Conservation (phyloP, 2,329 filamentous ascomycete species). For the Neocatenulostroma microsporum region DNA sequence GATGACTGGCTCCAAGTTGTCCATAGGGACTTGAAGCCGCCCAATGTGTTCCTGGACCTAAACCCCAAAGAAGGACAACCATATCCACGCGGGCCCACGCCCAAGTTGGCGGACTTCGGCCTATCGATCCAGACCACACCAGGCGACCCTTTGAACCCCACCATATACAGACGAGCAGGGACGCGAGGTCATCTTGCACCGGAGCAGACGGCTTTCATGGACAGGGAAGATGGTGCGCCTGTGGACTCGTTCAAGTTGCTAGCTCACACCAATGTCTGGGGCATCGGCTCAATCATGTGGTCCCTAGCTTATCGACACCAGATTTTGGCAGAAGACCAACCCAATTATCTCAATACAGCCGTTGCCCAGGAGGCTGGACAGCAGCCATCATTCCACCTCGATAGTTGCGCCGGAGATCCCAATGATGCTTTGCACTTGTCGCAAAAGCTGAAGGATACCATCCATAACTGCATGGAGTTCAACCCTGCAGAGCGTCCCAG, state of each 20-base stretch:
- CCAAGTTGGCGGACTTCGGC: slow-evolving; percentile 9
- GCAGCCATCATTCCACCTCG: too few species aligned
- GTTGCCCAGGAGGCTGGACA: too few species aligned
- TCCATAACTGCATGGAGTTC: too few species aligned
- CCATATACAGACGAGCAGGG: slow-evolving; percentile 4
- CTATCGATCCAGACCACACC: slow-evolving; percentile 2
- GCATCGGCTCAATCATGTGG: slow-evolving; percentile 9
- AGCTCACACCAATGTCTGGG: slow-evolving; percentile 13
- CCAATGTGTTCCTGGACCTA: slow-evolving; percentile 10
- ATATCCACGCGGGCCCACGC: slow-evolving; percentile 3
- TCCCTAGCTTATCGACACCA: too few species aligned
- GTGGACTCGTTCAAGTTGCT: slow-evolving; percentile 9
- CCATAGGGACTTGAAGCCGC: slow-evolving; percentile 5
- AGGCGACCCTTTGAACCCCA: slow-evolving; percentile 8
- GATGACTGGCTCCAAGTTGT: not conserved
- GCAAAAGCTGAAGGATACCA: too few species aligned
- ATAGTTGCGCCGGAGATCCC: too few species aligned
- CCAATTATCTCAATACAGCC: too few species aligned
- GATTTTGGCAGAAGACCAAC: too few species aligned
- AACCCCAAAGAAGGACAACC: not conserved
- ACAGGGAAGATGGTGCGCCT: too few species aligned
- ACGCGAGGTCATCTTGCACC: slow-evolving; percentile 12
- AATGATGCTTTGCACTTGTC: too few species aligned
- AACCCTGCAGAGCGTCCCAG: too few species aligned
- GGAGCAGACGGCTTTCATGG: slow-evolving; percentile 9